Conservation (phyloP, 306 rosid genomes). For the Boehmeria nivea region DNA sequence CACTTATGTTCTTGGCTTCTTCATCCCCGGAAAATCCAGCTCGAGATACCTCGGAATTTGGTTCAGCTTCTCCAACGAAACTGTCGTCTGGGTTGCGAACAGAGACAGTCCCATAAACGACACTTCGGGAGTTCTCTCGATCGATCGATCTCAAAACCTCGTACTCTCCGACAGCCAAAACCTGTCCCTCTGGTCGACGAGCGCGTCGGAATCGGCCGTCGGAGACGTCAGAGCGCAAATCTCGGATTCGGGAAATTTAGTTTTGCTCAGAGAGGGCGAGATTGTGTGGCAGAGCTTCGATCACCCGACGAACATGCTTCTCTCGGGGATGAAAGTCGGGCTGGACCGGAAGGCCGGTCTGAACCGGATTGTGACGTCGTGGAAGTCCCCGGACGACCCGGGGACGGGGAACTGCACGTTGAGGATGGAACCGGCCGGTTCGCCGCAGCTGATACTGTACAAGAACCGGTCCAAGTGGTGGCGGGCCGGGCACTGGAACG, state of each 20-base stretch:
- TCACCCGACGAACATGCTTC: constrained; percentile 31
- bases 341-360: constrained; percentile 8
- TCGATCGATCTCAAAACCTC: constrained; percentile 16
- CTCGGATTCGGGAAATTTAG: constrained; percentile 21
- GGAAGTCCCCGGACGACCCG: constrained; percentile 45
- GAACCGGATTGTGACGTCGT: constrained; percentile 17
- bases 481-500: constrained; percentile 40
- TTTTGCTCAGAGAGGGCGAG: constrained; percentile 5
- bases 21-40: constrained; percentile 42
- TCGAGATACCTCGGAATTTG: constrained; percentile 44
- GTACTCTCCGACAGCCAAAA: background rate
- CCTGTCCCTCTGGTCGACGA: constrained; percentile 23
- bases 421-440: constrained; percentile 27
- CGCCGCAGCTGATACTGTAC: constrained; percentile 35
- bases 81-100: constrained; percentile 69
- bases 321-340: constrained; percentile 29
- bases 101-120: constrained; percentile 42
- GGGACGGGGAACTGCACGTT: constrained; percentile 26
- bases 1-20: constrained; percentile 63
- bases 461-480: constrained; percentile 17
- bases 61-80: constrained; percentile 32
- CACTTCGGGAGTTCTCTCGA: constrained; percentile 22
- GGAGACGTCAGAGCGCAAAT: constrained; percentile 7
- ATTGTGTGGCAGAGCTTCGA: constrained; percentile 52
- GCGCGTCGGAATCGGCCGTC: background rate